phyloP scores from a whole-genome alignment of 2,329 filamentous ascomycete genomes.

The Cladophialophora carrionii region DNA sequence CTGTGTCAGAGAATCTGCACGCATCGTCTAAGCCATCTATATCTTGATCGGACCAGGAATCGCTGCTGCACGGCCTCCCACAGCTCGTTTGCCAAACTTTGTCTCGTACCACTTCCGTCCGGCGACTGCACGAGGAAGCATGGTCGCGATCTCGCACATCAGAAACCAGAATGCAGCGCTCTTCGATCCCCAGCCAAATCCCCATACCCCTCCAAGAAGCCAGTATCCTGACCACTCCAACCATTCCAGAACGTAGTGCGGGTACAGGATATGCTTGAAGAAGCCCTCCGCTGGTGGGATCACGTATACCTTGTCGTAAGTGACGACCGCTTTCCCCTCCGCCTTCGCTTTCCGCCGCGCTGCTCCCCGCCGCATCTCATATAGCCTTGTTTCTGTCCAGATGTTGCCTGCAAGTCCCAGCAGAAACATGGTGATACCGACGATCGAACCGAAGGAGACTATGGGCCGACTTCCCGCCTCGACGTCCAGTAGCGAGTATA shows the following conservation, averaged over 20 bases:
- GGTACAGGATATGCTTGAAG: conserved; percentile 81
- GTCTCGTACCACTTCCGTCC: conserved; percentile 85
- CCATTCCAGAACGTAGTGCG: conserved; percentile 97
- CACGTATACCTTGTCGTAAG: conserved; percentile 80
- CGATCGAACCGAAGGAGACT: conserved; percentile 36
- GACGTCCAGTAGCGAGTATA: conserved; percentile 39
- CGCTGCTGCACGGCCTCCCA: conserved; percentile 74
- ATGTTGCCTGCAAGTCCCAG: conserved; percentile 79
- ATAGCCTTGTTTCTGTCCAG: conserved; percentile 85
- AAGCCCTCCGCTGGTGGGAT: conserved; percentile 74
- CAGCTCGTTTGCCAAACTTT: conserved; percentile 82
- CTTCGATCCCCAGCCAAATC: conserved; percentile 58
- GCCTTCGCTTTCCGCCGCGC: conserved; percentile 42
- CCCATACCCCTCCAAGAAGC: conserved; percentile 55
- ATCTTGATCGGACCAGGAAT: conserved; percentile 52
- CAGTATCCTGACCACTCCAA: conserved; percentile 92
- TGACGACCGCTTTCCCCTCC: conserved; percentile 46
- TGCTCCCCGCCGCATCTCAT: conserved; percentile 78
- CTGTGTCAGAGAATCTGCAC: not conserved
- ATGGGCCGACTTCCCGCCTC: conserved; percentile 55
- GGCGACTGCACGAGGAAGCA: conserved; percentile 81
- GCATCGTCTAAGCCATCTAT: not conserved
- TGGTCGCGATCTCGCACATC: conserved; percentile 83
- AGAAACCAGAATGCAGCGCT: conserved; percentile 79
- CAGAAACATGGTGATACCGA: conserved; percentile 76